Evolutionary conservation across 176 grass and related monocot species (phyloP).

Genomic region (Zoysia pacifica): DNA sequence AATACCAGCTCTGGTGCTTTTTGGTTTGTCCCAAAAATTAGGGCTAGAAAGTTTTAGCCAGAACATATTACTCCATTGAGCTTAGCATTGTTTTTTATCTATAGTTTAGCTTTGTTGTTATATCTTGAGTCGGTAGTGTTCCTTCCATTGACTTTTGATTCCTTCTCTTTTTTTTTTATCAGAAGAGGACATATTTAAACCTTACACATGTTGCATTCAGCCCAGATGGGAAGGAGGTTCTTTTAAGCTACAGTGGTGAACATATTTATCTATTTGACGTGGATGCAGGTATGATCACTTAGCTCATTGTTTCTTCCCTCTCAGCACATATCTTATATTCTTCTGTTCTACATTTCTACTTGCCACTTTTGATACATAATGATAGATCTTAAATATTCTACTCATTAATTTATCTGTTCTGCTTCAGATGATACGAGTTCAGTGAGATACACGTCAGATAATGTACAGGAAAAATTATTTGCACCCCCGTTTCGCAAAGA

Average conservation of each 20-base stretch:
- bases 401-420: slow-evolving; percentile 24
- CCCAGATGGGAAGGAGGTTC: slow-evolving; percentile 85
- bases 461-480: slow-evolving; percentile 61
- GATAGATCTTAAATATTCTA: slow-evolving; percentile 31
- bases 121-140: not conserved
- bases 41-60: not conserved
- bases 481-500: slow-evolving; percentile 55
- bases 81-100: not conserved
- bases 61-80: slow-evolving; percentile 18
- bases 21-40: not conserved
- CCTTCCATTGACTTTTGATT: slow-evolving; percentile 17
- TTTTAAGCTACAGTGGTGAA: slow-evolving; percentile 95
- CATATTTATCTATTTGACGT: slow-evolving; percentile 95
- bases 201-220: slow-evolving; percentile 96
- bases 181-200: slow-evolving; percentile 82
- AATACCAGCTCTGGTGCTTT: slow-evolving; percentile 9
- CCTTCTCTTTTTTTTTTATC: slow-evolving; percentile 29
- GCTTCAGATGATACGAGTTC: slow-evolving; percentile 62
- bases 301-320: slow-evolving; percentile 19
- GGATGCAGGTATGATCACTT: slow-evolving; percentile 61
- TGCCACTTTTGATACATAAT: not conserved
- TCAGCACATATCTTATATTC: slow-evolving; percentile 5
- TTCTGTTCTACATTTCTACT: not conserved
- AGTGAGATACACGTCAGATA: slow-evolving; percentile 72
- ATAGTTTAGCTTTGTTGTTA: slow-evolving; percentile 3